phyloP scores from a whole-genome alignment of 257 asterid genomes.

The Nicotiana noctiflora region DNA sequence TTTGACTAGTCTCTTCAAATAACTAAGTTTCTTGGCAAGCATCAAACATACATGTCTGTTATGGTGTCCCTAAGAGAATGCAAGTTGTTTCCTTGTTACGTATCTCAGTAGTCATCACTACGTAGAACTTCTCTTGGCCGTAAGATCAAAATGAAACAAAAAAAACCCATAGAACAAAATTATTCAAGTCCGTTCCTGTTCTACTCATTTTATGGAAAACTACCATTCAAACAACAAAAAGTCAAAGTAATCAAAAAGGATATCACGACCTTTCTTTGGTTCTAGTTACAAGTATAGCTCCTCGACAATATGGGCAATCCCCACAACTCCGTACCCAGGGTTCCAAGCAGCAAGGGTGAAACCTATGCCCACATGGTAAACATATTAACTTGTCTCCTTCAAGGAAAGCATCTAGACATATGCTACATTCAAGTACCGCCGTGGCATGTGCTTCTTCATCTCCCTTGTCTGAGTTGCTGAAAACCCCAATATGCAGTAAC shows the following conservation, averaged over 20 bases:
- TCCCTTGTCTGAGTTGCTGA: constrained; percentile 17
- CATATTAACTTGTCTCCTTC: constrained; percentile 59
- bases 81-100: background rate
- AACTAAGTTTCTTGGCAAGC: background rate
- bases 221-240: constrained; percentile 3
- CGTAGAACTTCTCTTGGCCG: background rate
- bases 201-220: background rate
- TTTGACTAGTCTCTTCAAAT: background rate
- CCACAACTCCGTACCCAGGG: constrained; percentile 79
- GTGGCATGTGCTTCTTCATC: constrained; percentile 22
- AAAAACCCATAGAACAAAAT: background rate
- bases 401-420: constrained; percentile 72
- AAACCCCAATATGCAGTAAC: constrained; percentile 41
- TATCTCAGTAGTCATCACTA: background rate
- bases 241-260: background rate
- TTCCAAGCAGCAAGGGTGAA: constrained; percentile 61
- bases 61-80: background rate
- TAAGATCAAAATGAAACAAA: background rate
- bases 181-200: background rate
- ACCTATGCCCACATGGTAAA: constrained; percentile 67
- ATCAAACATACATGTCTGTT: background rate
- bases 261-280: constrained; percentile 7
- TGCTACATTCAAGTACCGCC: constrained; percentile 31
- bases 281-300: constrained; percentile 28
- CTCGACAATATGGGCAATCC: constrained; percentile 90